Conservation (phyloP, 2,329 filamentous ascomycete genomes). For the Sporothrix pallida region DNA sequence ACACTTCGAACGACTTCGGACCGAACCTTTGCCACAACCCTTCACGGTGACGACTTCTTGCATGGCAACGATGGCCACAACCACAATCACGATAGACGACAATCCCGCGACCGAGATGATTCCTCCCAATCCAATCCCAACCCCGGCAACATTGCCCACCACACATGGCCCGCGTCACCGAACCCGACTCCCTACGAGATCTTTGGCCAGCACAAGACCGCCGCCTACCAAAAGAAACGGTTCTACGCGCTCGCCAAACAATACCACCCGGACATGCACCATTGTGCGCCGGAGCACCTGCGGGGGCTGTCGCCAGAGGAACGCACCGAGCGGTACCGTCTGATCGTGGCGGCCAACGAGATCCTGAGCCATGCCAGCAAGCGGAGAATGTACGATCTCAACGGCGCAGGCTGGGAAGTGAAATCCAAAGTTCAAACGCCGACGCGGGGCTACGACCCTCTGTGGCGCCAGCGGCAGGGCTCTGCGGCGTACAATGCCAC, state of each 20-base stretch:
- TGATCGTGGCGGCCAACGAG: slow-evolving; percentile 85
- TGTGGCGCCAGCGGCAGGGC: slow-evolving; percentile 57
- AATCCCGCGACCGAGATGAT: background rate
- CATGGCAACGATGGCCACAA: background rate
- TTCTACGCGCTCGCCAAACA: slow-evolving; percentile 94
- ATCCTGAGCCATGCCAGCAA: slow-evolving; percentile 83
- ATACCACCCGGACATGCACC: slow-evolving; percentile 83
- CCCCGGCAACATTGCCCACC: background rate
- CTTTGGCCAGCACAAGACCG: slow-evolving; percentile 62
- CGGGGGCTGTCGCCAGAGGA: slow-evolving; percentile 61
- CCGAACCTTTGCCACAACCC: slow-evolving; percentile 29
- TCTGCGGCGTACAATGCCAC: slow-evolving; percentile 76
- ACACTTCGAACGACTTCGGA: too few species aligned
- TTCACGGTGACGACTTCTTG: slow-evolving; percentile 25
- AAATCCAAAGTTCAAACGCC: slow-evolving; percentile 37
- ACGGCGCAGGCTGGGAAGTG: slow-evolving; percentile 78
- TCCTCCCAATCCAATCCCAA: too few species aligned
- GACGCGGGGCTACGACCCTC: slow-evolving; percentile 58
- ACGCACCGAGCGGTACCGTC: slow-evolving; percentile 85
- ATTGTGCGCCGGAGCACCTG: slow-evolving; percentile 44
- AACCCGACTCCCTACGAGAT: slow-evolving; percentile 89
- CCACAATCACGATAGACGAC: background rate
- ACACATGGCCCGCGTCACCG: slow-evolving; percentile 31
- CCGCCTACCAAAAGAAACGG: slow-evolving; percentile 78
- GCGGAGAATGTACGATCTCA: slow-evolving; percentile 79